Conservation (phyloP, 129 eudicot species). For the Tanacetum coccineum region DNA sequence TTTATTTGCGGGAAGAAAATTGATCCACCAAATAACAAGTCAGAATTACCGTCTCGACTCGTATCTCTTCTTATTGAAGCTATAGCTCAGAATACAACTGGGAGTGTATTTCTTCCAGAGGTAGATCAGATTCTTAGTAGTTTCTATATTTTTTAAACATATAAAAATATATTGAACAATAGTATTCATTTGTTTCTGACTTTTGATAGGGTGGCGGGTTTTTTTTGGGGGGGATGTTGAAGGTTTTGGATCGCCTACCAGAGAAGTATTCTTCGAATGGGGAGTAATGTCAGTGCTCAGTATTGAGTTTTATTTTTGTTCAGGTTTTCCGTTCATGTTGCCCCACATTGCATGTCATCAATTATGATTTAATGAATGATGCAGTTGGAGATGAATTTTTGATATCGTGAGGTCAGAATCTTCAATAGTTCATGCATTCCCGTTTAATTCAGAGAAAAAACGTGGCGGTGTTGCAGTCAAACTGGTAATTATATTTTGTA, state of each 20-base stretch:
- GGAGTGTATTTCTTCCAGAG: conserved; percentile 85
- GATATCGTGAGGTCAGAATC: conserved; percentile 64
- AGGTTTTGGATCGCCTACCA: conserved; percentile 94
- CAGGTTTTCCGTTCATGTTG: conserved; percentile 9
- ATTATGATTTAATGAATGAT: neutral
- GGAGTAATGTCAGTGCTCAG: conserved; percentile 54
- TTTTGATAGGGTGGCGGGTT: conserved; percentile 73
- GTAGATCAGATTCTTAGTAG: conserved; percentile 27
- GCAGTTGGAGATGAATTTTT: conserved; percentile 95
- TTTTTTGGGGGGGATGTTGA: conserved; percentile 54
- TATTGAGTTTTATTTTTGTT: neutral
- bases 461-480: conserved; percentile 93
- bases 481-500: conserved; percentile 44
- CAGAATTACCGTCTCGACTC: conserved; percentile 42
- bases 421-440: conserved; percentile 80
- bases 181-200: conserved; percentile 1
- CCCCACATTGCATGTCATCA: conserved; percentile 16
- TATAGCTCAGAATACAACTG: conserved; percentile 80
- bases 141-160: neutral
- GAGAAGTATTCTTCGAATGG: conserved; percentile 94
- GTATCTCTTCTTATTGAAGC: conserved; percentile 70
- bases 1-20: conserved; percentile 61
- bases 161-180: too few relatives aligned
- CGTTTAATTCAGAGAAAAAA: conserved; percentile 97
- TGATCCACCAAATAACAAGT: conserved; percentile 52